Evolutionary conservation across 2,329 filamentous ascomycete species (phyloP), one percentile per base, ranked within the genome.

Genomic region (Talaromyces verruculosus): DNA sequence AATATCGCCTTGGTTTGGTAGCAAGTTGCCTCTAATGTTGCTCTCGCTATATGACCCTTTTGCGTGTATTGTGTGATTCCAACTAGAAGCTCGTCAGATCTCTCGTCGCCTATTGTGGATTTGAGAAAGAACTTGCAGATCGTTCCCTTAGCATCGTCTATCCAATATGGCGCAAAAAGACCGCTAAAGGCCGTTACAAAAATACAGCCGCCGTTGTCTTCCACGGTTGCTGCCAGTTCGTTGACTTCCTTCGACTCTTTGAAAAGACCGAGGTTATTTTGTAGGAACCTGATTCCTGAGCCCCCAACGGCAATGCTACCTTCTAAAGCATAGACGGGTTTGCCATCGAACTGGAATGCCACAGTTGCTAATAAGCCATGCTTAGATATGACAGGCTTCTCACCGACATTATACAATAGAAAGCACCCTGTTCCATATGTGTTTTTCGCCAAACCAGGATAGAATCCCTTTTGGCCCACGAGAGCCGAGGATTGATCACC

Each of bases 121-220:
- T 25, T 39, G 22, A 19, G 15, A 25, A 28, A 22, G 11, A 25
- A 63, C 66, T 79, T 81, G 88, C 86, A 93, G 61, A 95, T 87
- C 4, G 92, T 96, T 63, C 93, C 93, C 76, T 93, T 90, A n/a
- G 92, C 92, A 77, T 96, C 91, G 75, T 96, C 92, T 68, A 96
- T 93, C 93, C 93, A 97, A 78, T 97, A 96, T 0, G 93, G 93
- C 0, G 93, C 93, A 76, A 96, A 96, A 2, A 97, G 85, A 55
- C 93, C 93, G 75, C 90, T 93, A 76, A 97, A 97, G 0, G 92
- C 93, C 6, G 93, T 96, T 64, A 97, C 93, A 73, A 97, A 89
- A 13, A 94, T 87, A 63, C 93, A 89, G 10, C 93, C 93, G 60
- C 92, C 93, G 68, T 91, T 96, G 75, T 96, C 90, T 51, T 84